Percentiles rank a stretch among this genome's conserved stretches.
phyloP scores from a whole-genome alignment of 345 rosid species.

The Rubroshorea leprosula region DNA sequence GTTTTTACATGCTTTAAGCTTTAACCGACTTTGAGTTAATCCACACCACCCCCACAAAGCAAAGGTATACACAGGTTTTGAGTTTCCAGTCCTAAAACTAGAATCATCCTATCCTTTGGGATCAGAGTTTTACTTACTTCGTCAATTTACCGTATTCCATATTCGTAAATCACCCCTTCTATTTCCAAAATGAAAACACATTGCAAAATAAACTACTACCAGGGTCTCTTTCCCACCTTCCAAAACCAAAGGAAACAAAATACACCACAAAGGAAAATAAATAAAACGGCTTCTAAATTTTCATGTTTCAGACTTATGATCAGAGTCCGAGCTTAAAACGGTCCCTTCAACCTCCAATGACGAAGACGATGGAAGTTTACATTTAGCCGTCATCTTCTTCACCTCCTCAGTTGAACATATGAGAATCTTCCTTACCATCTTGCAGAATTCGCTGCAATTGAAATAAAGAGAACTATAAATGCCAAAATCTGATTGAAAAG shows the following conservation, averaged over 20 bases:
- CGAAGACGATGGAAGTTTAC: constrained; percentile 23
- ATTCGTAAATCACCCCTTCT: background rate
- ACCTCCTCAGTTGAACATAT: constrained; percentile 52
- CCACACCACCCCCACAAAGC: constrained; percentile 20
- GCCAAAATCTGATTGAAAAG: background rate
- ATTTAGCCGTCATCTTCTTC: constrained; percentile 41
- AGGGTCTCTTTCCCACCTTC: constrained; percentile 2
- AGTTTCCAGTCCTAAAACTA: constrained; percentile 19
- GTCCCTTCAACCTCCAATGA: constrained; percentile 33
- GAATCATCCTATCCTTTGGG: background rate
- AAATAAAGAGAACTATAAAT: background rate
- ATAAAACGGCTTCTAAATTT: constrained; percentile 9
- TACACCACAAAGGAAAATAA: background rate
- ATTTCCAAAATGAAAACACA: constrained; percentile 3
- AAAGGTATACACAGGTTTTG: constrained; percentile 21
- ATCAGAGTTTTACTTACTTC: background rate
- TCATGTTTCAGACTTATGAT: constrained; percentile 29
- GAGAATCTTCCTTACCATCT: constrained; percentile 62
- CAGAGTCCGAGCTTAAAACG: constrained; percentile 34
- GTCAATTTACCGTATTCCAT: background rate
- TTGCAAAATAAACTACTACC: constrained; percentile 19
- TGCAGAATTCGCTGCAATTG: constrained; percentile 61
- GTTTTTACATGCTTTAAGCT: constrained; percentile 8
- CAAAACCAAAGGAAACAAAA: constrained; percentile 10
- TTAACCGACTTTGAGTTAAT: constrained; percentile 17